Conservation (phyloP, 2,329 filamentous ascomycete genomes). For the Aspergillus pseudotamarii region DNA sequence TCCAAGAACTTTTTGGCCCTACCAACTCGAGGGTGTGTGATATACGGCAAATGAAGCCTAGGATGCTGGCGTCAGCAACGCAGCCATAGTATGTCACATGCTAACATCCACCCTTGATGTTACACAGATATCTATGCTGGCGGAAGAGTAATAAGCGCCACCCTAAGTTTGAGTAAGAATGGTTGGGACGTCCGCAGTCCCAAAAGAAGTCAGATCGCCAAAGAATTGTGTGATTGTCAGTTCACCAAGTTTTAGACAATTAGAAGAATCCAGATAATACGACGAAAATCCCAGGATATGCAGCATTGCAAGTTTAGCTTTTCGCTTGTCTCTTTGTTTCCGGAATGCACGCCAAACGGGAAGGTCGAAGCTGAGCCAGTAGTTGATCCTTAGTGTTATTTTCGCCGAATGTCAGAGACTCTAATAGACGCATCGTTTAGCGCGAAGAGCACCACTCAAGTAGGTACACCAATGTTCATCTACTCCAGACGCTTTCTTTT, state of each 20-base stretch:
- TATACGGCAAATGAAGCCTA: slow-evolving; percentile 18
- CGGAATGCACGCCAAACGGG: not conserved
- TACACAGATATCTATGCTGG: slow-evolving; percentile 4
- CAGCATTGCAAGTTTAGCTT: not conserved
- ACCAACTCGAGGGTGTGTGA: slow-evolving; percentile 30
- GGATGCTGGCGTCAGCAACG: slow-evolving; percentile 13
- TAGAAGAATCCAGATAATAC: slow-evolving; percentile 5
- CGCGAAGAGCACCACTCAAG: not conserved
- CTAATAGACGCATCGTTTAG: not conserved
- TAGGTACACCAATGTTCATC: slow-evolving; percentile 15
- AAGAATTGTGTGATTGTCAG: not conserved
- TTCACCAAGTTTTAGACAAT: not conserved
- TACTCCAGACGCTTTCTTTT: slow-evolving; percentile 62
- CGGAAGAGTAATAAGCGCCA: not conserved
- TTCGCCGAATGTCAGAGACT: not conserved
- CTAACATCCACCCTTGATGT: slow-evolving; percentile 5
- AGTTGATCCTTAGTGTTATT: not conserved
- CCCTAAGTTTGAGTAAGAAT: not conserved
- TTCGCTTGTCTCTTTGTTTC: not conserved
- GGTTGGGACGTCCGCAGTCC: not conserved
- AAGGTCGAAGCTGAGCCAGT: not conserved
- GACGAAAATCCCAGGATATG: slow-evolving; percentile 4
- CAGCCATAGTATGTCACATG: slow-evolving; percentile 3
- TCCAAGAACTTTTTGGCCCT: slow-evolving; percentile 22
- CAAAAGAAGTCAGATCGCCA: not conserved